phyloP scores from a whole-genome alignment of 108 stramenopile species.

The Epithemia pelagica region DNA sequence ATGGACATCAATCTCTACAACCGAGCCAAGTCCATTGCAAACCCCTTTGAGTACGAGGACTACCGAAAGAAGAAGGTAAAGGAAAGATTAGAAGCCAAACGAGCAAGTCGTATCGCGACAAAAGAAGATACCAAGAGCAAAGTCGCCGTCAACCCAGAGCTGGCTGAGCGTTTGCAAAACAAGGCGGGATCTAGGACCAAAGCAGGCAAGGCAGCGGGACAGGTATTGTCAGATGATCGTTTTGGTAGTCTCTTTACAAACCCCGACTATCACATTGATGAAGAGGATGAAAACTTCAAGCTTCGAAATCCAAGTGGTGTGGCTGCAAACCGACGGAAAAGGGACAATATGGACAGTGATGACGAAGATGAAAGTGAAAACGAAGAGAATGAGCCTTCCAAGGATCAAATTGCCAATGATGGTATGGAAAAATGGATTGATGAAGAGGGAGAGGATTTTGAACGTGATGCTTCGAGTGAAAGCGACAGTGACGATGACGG shows the following conservation, averaged over 20 bases:
- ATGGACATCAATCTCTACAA: slow-evolving; percentile 94
- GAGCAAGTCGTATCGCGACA: slow-evolving; percentile 79
- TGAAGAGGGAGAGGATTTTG: slow-evolving; percentile 31
- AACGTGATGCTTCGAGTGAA: slow-evolving; percentile 16
- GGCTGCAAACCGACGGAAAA: slow-evolving; percentile 41
- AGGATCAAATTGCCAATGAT: not conserved
- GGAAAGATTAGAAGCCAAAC: slow-evolving; percentile 83
- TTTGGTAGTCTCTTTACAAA: slow-evolving; percentile 90
- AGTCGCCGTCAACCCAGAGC: slow-evolving; percentile 64
- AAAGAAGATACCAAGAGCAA: slow-evolving; percentile 33
- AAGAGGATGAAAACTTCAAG: slow-evolving; percentile 89
- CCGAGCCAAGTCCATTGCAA: slow-evolving; percentile 85
- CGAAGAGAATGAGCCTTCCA: slow-evolving; percentile 28
- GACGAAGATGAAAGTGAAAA: slow-evolving; percentile 49
- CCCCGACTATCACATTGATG: slow-evolving; percentile 93
- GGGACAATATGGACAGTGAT: slow-evolving; percentile 84
- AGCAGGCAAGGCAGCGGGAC: slow-evolving; percentile 62
- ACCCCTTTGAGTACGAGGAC: slow-evolving; percentile 96
- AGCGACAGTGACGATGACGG: slow-evolving; percentile 74
- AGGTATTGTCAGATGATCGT: slow-evolving; percentile 88
- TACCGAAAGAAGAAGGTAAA: slow-evolving; percentile 90
- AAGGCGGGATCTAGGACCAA: slow-evolving; percentile 64
- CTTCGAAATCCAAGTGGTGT: slow-evolving; percentile 92
- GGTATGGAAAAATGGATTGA: slow-evolving; percentile 26
- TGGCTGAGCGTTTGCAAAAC: slow-evolving; percentile 63